These are phyloP conservation scores for Arthrobotrys megalospora DNA, from an alignment of 2,329 filamentous ascomycete species.

Conservation along the genomic window DNA sequence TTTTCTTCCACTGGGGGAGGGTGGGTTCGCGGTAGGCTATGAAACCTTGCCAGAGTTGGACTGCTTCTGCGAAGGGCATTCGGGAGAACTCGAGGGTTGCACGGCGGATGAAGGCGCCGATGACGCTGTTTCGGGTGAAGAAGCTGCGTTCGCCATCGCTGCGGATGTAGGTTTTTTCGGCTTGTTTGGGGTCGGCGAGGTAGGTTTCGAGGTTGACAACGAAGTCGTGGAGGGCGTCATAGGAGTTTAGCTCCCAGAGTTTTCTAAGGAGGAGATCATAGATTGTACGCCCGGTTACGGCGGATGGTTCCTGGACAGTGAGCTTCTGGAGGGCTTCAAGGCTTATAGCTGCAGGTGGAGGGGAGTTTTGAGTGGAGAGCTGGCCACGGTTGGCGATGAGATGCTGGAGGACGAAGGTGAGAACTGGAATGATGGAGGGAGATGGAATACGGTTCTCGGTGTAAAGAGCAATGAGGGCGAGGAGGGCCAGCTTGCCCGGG, in stretches of 20 bases:
- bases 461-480: constrained; percentile 87
- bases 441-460: constrained; percentile 78
- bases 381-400: constrained; percentile 72
- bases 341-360: constrained; percentile 69
- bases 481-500: constrained; percentile 87
- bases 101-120: constrained; percentile 84
- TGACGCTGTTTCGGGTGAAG: constrained; percentile 75
- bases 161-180: constrained; percentile 71
- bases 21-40: constrained; percentile 85
- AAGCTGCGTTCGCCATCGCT: constrained; percentile 62
- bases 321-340: constrained; percentile 74
- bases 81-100: constrained; percentile 84
- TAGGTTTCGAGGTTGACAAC: constrained; percentile 74
- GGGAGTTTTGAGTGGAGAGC: constrained; percentile 47
- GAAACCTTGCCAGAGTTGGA: constrained; percentile 86
- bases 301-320: constrained; percentile 62
- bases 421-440: constrained; percentile 79
- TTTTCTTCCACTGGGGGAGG: constrained; percentile 74
- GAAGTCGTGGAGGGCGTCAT: constrained; percentile 84
- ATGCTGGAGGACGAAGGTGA: constrained; percentile 84
- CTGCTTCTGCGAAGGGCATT: constrained; percentile 83
- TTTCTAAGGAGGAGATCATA: constrained; percentile 87
- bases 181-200: constrained; percentile 74
- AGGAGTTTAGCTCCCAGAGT: constrained; percentile 86
- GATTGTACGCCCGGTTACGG: constrained; percentile 78